Base-by-base conservation (phyloP, 306 rosid genomes). In the Vigna radiata region DNA sequence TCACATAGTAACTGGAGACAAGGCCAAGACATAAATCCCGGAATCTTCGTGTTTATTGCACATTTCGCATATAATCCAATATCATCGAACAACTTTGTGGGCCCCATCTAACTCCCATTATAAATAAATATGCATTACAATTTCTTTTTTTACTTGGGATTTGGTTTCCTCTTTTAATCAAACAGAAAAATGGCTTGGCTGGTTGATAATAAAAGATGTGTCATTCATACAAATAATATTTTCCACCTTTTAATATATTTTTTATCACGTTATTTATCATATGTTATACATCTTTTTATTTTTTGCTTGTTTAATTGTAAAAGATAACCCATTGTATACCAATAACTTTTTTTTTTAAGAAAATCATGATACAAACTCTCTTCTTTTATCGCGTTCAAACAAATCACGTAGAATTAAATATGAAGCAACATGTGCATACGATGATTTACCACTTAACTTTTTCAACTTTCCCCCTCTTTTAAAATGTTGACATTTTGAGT, bases 61-160 rank as follows among this genome's bases (percentile, higher is more conserved):
- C 90, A 93, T 84, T 85, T 83, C 77, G 87, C 96, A 90, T 81
- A 86, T 88, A 90, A 89, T 91, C 93, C 75, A 78, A 88, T 88
- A 58, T 80, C 16, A 79, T 85, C 75, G 79, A 81, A 73, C 47
- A 77, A 66, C 36, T 61, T 3, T 18, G 33, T 68, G 76, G 88
- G 86, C 90, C 85, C 88, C 92, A 88, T 50, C 58, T 29, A 76
- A 74, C 81, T 53, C 49, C 16, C 79, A 64, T 77, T 41, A 70
- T 70, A 68, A 63, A 70, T 70, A 68, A 63, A 27, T 50, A 21
- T 76, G 46, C 71, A 75, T 74, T 83, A 81, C 16, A 69, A 54
- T 86, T 75, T 55, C 8, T 77, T 37, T 54, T 36, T 68, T 56
- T 31, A 25, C 27, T 25, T 19, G 64, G 14, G 44, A 48, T 54